Evolutionary conservation across 2,329 filamentous ascomycete genomes (phyloP).

Genomic region (Thyridium curvatum): DNA sequence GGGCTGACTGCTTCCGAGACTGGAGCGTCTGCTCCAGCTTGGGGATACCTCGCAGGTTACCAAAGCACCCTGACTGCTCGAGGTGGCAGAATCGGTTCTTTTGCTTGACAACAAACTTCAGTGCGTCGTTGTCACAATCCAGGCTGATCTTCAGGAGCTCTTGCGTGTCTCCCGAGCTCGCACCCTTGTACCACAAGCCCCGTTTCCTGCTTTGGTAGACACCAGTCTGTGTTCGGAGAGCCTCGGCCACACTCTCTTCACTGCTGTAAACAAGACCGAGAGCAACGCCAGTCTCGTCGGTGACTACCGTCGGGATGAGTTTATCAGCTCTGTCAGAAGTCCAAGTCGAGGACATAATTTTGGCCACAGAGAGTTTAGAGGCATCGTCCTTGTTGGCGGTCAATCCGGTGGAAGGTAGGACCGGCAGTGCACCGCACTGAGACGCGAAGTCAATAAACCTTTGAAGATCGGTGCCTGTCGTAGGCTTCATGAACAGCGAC

Average conservation of each 20-base stretch:
- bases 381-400: conserved; percentile 61
- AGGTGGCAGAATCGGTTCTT: conserved; percentile 92
- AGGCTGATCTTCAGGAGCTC: conserved; percentile 77
- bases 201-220: conserved; percentile 96
- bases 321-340: conserved; percentile 78
- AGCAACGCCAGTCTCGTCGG: conserved; percentile 77
- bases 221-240: conserved; percentile 68
- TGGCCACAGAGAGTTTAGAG: conserved; percentile 57
- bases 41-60: conserved; percentile 72
- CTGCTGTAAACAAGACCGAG: conserved; percentile 93
- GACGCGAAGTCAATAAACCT: conserved; percentile 40
- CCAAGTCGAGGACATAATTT: conserved; percentile 68
- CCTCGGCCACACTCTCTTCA: conserved; percentile 81
- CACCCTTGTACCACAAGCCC: conserved; percentile 94
- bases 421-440: conserved; percentile 56
- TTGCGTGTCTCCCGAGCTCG: conserved; percentile 89
- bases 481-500: conserved; percentile 44
- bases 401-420: conserved; percentile 65
- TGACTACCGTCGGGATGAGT: conserved; percentile 83
- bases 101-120: conserved; percentile 86
- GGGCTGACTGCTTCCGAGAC: conserved; percentile 75
- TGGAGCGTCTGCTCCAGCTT: conserved; percentile 82
- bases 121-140: conserved; percentile 90
- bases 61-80: conserved; percentile 88
- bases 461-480: conserved; percentile 37